These are phyloP conservation scores for Calonectria hongkongensis DNA, from an alignment of 2,329 filamentous ascomycete genomes.

Conservation along the genomic window DNA sequence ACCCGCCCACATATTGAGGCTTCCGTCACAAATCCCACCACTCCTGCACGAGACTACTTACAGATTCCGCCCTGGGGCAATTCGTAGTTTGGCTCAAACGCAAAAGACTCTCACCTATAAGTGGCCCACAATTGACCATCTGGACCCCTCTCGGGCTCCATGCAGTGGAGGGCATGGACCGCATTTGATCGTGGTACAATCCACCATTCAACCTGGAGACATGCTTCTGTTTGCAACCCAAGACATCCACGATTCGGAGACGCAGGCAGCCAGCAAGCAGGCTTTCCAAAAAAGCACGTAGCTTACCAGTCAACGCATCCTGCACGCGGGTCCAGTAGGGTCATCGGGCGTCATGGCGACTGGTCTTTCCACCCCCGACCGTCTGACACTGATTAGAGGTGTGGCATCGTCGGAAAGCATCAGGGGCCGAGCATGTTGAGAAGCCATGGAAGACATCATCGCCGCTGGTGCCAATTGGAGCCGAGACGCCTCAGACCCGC, in stretches of 20 bases:
- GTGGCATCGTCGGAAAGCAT: constrained; percentile 28
- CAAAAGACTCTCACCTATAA: constrained; percentile 32
- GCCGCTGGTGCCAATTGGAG: constrained; percentile 18
- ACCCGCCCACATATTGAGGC: constrained; percentile 35
- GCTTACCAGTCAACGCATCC: constrained; percentile 5
- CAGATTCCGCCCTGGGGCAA: constrained; percentile 38
- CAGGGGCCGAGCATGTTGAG: constrained; percentile 12
- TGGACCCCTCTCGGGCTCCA: constrained; percentile 38
- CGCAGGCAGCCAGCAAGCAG: background rate
- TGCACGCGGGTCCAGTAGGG: constrained; percentile 7
- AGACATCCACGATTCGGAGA: constrained; percentile 10
- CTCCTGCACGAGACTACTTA: constrained; percentile 31
- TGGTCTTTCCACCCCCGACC: constrained; percentile 18
- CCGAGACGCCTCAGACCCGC: constrained; percentile 21
- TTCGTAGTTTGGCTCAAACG: constrained; percentile 40
- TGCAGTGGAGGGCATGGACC: constrained; percentile 35
- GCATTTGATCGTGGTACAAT: constrained; percentile 31
- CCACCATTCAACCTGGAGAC: constrained; percentile 36
- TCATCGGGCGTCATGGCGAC: constrained; percentile 18
- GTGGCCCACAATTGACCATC: constrained; percentile 39
- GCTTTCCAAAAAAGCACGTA: constrained; percentile 19
- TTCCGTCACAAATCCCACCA: constrained; percentile 31
- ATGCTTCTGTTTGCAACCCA: constrained; percentile 14
- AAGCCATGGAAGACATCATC: constrained; percentile 27
- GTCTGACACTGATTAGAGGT: constrained; percentile 24